Evolutionary conservation across 192 early-diverging fungal species (phyloP).

Genomic region (Rhizophagus sp.): DNA sequence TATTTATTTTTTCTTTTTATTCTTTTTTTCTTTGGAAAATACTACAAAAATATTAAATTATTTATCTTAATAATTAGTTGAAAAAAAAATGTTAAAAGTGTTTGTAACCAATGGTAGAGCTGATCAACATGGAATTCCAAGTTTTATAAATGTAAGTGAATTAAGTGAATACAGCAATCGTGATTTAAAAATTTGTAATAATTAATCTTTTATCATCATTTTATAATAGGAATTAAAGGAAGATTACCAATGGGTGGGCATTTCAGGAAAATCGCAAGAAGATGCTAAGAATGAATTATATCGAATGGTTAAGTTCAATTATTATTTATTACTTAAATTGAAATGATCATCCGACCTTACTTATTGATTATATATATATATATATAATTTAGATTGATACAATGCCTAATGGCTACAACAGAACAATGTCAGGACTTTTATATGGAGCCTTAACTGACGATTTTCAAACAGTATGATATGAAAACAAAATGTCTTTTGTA

Average conservation of each 20-base stretch:
- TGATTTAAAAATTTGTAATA: not conserved
- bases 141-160: not conserved
- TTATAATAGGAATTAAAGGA: not conserved
- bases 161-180: not conserved
- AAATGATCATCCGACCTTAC: not conserved
- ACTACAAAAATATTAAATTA: not conserved
- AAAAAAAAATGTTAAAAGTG: not conserved
- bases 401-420: not conserved
- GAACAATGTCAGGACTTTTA: not conserved
- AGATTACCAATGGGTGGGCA: not conserved
- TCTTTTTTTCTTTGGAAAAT: not conserved
- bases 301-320: not conserved
- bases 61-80: not conserved
- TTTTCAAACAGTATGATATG: not conserved
- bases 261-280: not conserved
- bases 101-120: not conserved
- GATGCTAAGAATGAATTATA: not conserved
- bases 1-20: not conserved
- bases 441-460: slow-evolving; percentile 2
- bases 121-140: not conserved
- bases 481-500: not conserved
- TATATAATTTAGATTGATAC: not conserved
- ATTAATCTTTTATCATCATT: not conserved
- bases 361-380: not conserved
- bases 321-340: not conserved